These are phyloP conservation scores for Pseudocercospora vitis DNA, from an alignment of 2,329 filamentous ascomycete species.

Conservation along the genomic window DNA sequence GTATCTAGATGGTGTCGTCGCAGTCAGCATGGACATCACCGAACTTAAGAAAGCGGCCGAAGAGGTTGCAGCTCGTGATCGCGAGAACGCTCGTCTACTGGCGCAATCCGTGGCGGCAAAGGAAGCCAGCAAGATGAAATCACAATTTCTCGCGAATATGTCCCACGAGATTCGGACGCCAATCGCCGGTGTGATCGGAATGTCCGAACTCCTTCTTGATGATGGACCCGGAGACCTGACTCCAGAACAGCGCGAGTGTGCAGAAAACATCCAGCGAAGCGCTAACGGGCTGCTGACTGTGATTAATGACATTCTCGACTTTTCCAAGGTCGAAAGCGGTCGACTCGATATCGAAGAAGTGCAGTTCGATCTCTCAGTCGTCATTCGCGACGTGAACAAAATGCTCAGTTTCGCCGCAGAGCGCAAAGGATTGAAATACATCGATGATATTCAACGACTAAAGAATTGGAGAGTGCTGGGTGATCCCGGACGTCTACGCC, in stretches of 20 bases:
- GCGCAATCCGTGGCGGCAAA: conserved; percentile 77
- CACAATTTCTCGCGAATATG: conserved; percentile 71
- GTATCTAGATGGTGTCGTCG: conserved; percentile 70
- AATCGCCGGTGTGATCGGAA: conserved; percentile 77
- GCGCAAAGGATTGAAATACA: conserved; percentile 73
- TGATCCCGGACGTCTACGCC: conserved; percentile 78
- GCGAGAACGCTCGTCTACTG: conserved; percentile 66
- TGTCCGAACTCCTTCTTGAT: conserved; percentile 72
- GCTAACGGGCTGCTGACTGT: conserved; percentile 80
- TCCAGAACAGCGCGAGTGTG: conserved; percentile 70
- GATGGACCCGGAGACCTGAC: conserved; percentile 56
- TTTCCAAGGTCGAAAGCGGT: conserved; percentile 78
- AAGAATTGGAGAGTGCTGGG: conserved; percentile 75
- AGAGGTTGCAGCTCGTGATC: conserved; percentile 61
- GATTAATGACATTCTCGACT: conserved; percentile 89
- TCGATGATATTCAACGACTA: conserved; percentile 63
- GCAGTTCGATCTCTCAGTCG: conserved; percentile 71
- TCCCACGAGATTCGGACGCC: conserved; percentile 50
- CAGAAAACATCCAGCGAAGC: conserved; percentile 75
- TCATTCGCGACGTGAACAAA: conserved; percentile 76
- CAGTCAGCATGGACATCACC: conserved; percentile 77
- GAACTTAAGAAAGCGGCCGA: conserved; percentile 66
- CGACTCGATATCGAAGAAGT: conserved; percentile 76
- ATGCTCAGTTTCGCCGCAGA: conserved; percentile 86
- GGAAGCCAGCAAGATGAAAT: conserved; percentile 77